Percentiles rank a stretch among this genome's conserved stretches.
phyloP scores from a whole-genome alignment of 2,329 filamentous ascomycete species.

The Trichophyton simii region DNA sequence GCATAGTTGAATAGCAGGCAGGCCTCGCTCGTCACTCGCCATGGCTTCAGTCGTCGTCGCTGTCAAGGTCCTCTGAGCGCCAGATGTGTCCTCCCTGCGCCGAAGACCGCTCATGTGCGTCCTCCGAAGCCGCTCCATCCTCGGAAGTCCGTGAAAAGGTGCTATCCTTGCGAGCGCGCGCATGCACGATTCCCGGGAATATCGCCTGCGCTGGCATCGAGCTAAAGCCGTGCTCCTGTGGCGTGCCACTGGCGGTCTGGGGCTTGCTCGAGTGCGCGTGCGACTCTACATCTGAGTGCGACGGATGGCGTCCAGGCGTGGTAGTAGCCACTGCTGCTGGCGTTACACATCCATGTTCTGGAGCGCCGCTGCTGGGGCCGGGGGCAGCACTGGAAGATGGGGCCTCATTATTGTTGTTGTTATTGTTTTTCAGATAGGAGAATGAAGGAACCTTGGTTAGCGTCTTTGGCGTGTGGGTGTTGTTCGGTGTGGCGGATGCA shows the following conservation, averaged over 20 bases:
- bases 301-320: not conserved
- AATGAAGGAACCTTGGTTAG: constrained; percentile 1
- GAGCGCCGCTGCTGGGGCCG: not conserved
- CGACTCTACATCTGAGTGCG: constrained; percentile 9
- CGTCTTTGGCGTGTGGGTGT: constrained; percentile 9
- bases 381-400: not conserved
- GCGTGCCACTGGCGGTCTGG: constrained; percentile 6
- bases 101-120: not conserved
- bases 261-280: constrained; percentile 3
- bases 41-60: not conserved
- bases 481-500: constrained; percentile 7
- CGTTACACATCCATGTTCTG: not conserved
- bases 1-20: not conserved
- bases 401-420: not conserved
- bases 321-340: not conserved
- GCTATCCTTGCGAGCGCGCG: constrained; percentile 14
- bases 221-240: not conserved
- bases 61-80: not conserved
- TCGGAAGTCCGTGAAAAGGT: not conserved
- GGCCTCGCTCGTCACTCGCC: not conserved
- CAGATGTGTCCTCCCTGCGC: not conserved
- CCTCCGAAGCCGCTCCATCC: not conserved
- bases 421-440: not conserved
- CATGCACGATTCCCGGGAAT: constrained; percentile 33
- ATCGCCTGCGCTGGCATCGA: constrained; percentile 27